phyloP scores from a whole-genome alignment of 2,329 filamentous ascomycete genomes.

The Stachybotrys chlorohalonatus region DNA sequence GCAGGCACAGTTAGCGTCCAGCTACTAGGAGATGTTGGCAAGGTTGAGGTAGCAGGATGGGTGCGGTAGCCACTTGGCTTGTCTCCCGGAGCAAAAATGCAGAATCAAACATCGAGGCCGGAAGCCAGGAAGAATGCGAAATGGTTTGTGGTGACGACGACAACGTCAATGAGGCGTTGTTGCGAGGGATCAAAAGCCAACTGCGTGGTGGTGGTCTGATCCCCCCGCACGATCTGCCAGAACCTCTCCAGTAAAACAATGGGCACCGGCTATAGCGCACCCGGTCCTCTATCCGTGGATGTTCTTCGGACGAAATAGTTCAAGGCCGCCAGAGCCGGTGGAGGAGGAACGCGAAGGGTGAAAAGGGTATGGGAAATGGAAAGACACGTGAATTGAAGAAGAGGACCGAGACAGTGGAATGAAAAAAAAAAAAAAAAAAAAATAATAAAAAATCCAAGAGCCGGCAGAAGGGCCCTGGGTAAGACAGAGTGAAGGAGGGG shows the following conservation, averaged over 20 bases:
- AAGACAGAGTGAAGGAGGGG: background rate
- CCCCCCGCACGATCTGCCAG: background rate
- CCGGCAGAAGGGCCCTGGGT: background rate
- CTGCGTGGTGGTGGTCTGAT: background rate
- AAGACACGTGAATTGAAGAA: too few species aligned
- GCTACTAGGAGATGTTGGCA: background rate
- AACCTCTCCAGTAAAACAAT: too few species aligned
- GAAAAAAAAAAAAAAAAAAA: too few species aligned
- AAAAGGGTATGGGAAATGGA: too few species aligned
- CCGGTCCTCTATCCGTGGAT: too few species aligned
- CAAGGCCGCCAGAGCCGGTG: too few species aligned
- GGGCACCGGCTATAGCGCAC: background rate
- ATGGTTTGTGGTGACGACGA: background rate
- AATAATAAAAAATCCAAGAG: too few species aligned
- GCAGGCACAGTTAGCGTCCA: background rate
- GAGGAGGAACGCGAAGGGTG: too few species aligned
- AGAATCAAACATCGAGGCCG: constrained; percentile 3
- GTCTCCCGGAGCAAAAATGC: background rate
- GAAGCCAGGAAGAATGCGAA: constrained; percentile 20
- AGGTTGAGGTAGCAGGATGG: too few species aligned
- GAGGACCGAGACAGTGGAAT: too few species aligned
- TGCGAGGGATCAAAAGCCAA: background rate
- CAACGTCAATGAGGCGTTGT: background rate
- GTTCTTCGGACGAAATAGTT: too few species aligned
- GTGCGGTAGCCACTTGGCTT: background rate